Evolutionary conservation across 1,284 basidiomycete genomes (phyloP).

Genomic region (Mycosarcoma maydis): DNA sequence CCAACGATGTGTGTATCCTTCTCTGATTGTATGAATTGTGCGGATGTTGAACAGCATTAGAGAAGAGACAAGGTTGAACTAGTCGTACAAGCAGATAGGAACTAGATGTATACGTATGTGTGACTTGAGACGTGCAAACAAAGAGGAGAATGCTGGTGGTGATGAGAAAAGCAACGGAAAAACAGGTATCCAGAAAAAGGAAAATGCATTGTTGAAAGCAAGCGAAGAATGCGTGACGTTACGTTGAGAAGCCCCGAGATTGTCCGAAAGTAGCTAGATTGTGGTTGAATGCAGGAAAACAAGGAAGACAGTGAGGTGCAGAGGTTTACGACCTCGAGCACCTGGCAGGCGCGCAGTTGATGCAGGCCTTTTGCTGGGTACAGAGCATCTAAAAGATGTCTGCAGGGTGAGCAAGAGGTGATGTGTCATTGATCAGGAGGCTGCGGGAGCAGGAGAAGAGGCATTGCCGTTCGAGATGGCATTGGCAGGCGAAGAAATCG

Average conservation of each 20-base stretch:
- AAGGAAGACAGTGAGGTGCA: background rate
- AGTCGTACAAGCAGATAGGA: conserved; percentile 45
- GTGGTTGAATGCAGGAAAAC: conserved; percentile 10
- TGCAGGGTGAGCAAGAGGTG: background rate
- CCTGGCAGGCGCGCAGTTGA: conserved; percentile 31
- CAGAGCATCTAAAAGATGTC: background rate
- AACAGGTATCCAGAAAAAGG: conserved; percentile 28
- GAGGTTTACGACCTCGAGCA: background rate
- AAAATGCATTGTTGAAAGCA: conserved; percentile 52
- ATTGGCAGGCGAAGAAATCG: conserved; percentile 34
- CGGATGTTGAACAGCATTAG: conserved; percentile 50
- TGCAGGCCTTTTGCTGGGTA: conserved; percentile 22
- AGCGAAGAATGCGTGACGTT: conserved; percentile 39
- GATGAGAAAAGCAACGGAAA: conserved; percentile 10
- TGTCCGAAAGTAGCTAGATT: conserved; percentile 25
- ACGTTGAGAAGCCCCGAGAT: conserved; percentile 39
- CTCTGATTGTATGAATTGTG: conserved; percentile 37
- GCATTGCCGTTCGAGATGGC: conserved; percentile 25
- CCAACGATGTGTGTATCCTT: background rate
- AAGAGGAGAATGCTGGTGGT: conserved; percentile 7
- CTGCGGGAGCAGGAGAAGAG: conserved; percentile 16
- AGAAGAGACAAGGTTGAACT: conserved; percentile 52
- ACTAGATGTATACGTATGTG: background rate
- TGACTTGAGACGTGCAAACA: conserved; percentile 16
- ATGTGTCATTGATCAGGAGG: too few species aligned